These are phyloP conservation scores for Beauveria varroae DNA, from an alignment of 2,329 filamentous ascomycete species.

Conservation along the genomic window DNA sequence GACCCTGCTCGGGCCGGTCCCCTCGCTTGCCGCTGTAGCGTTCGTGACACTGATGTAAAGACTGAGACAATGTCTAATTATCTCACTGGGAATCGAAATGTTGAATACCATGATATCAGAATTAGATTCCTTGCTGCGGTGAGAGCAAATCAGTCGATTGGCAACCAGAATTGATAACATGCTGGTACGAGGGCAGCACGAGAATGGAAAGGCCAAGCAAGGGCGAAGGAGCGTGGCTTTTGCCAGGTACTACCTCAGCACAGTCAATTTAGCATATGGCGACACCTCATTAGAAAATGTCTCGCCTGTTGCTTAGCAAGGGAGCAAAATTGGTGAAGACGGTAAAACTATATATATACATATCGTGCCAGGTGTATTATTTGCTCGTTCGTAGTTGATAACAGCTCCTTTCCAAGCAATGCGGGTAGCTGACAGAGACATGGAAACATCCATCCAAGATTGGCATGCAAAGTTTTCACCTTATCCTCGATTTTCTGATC, in stretches of 20 bases:
- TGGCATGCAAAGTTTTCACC: background rate
- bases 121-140: background rate
- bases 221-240: too few relatives aligned
- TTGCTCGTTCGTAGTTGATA: background rate
- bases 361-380: too few relatives aligned
- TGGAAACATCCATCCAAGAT: background rate
- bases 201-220: too few relatives aligned
- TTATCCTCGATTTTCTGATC: background rate
- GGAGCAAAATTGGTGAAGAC: too few relatives aligned
- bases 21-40: too few relatives aligned
- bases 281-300: background rate
- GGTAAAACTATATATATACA: background rate
- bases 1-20: too few relatives aligned
- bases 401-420: background rate
- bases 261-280: background rate
- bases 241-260: too few relatives aligned
- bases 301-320: too few relatives aligned
- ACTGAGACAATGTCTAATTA: background rate
- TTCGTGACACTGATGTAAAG: too few relatives aligned
- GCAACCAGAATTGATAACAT: background rate
- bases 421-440: background rate
- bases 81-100: background rate
- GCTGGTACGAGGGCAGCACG: background rate
- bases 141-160: background rate
- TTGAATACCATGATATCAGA: background rate